A percentile compares a stretch with the other conserved stretches of the same genome.
phyloP scores from a whole-genome alignment of 345 rosid genomes.

The Eucalyptus erythrocorys region DNA sequence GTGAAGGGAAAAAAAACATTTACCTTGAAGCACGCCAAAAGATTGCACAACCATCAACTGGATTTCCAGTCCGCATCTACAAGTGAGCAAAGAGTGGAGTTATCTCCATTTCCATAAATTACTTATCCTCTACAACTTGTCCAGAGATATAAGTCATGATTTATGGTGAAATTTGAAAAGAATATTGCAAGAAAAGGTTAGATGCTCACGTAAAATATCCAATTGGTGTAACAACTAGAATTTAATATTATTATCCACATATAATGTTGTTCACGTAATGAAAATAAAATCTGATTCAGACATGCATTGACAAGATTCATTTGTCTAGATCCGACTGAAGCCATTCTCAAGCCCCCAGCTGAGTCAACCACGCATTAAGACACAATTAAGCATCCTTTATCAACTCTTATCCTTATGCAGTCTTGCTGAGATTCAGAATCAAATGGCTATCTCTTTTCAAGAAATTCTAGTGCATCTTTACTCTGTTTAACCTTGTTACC shows the following conservation, averaged over 20 bases:
- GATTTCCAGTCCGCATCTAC: constrained; percentile 94
- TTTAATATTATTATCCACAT: neutral
- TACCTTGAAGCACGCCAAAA: constrained; percentile 91
- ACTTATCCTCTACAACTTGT: neutral
- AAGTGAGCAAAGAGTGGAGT: neutral
- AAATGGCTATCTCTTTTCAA: neutral
- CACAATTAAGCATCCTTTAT: neutral
- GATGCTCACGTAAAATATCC: neutral
- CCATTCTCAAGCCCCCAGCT: neutral
- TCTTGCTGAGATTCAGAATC: neutral
- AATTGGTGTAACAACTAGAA: neutral
- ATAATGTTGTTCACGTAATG: neutral
- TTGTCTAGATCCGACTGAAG: neutral
- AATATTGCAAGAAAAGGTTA: neutral
- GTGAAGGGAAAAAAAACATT: neutral
- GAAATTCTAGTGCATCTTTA: neutral
- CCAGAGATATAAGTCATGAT: neutral
- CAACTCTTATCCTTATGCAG: neutral
- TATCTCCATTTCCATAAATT: neutral
- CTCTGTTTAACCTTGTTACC: neutral
- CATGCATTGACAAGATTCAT: neutral
- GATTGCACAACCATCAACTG: constrained; percentile 95
- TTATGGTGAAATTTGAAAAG: neutral
- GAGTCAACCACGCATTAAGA: neutral
- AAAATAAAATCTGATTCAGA: neutral